Conservation (phyloP, 1,284 basidiomycete genomes). For the Microbotryomycetes sp. region DNA sequence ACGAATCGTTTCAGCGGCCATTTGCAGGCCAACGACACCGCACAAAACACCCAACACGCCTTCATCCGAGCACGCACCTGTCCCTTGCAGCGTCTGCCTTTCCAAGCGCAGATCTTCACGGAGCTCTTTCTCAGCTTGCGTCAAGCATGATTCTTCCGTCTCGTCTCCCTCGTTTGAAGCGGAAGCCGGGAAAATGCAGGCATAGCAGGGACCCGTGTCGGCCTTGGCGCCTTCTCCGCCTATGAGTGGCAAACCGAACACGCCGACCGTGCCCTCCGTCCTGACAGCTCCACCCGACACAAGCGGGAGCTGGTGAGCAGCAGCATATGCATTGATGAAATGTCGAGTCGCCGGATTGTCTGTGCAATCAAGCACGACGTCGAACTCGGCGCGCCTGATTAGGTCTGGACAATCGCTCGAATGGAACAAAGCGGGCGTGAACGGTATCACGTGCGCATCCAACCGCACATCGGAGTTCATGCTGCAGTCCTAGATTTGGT, state of each 20-base stretch:
- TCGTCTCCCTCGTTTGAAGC: neutral
- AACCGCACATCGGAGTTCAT: conserved; percentile 54
- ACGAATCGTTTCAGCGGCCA: conserved; percentile 84
- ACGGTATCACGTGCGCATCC: neutral
- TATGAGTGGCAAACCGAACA: conserved; percentile 54
- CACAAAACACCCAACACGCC: conserved; percentile 87
- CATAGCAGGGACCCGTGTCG: conserved; percentile 75
- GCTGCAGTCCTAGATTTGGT: conserved; percentile 43
- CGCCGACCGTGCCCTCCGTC: conserved; percentile 80
- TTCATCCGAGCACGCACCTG: conserved; percentile 77
- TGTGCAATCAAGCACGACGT: conserved; percentile 84
- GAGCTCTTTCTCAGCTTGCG: conserved; percentile 16
- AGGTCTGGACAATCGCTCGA: conserved; percentile 1
- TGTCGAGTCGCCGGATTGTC: conserved; percentile 91
- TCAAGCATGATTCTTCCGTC: conserved; percentile 20
- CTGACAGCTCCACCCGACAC: conserved; percentile 90
- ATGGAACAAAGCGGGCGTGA: conserved; percentile 29
- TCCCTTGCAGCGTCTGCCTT: conserved; percentile 55
- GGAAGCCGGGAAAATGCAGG: conserved; percentile 73
- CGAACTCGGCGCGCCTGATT: neutral
- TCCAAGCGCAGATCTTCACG: conserved; percentile 9
- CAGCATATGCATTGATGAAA: conserved; percentile 75
- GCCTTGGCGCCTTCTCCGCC: conserved; percentile 32
- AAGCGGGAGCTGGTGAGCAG: conserved; percentile 62
- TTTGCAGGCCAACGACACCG: conserved; percentile 82